Evolutionary conservation across 1,139 yeast species (phyloP).

Genomic region (Keqinozyma sinolaborantium): DNA sequence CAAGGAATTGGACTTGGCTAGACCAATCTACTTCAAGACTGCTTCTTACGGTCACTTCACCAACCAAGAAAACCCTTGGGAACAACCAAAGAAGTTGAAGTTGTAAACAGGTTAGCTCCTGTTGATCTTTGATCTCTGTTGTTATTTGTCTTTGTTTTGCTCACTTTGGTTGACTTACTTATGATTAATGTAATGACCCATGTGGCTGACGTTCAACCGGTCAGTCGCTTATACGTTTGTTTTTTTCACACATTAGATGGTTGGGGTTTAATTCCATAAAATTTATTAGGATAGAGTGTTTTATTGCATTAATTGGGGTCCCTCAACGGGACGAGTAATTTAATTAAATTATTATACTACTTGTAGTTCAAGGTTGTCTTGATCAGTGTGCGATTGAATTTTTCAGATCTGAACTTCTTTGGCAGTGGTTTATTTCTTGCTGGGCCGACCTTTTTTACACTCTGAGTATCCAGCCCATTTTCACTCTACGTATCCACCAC

Average conservation of each 20-base stretch:
- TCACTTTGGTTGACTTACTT: conserved; percentile 17
- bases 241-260: conserved; percentile 14
- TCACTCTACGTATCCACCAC: too few relatives aligned
- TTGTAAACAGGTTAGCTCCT: conserved; percentile 38
- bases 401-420: conserved; percentile 1
- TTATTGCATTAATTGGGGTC: conserved; percentile 53
- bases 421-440: not conserved
- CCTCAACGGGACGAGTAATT: conserved; percentile 50
- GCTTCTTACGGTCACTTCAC: conserved; percentile 99
- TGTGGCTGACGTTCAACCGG: conserved; percentile 53
- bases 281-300: conserved; percentile 37
- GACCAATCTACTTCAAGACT: conserved; percentile 98
- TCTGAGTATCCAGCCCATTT: too few relatives aligned
- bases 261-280: conserved; percentile 9
- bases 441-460: not conserved
- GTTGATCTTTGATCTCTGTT: conserved; percentile 1
- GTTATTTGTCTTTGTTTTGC: conserved; percentile 3
- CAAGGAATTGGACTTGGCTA: conserved; percentile 92
- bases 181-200: conserved; percentile 49
- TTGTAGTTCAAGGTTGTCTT: conserved; percentile 1
- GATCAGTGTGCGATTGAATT: not conserved
- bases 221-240: conserved; percentile 18
- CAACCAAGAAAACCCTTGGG: conserved; percentile 98
- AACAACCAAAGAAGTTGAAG: conserved; percentile 87
- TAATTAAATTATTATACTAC: conserved; percentile 8